phyloP scores from a whole-genome alignment of 495 filamentous ascomycete genomes.

The Penicillium verhagenii region DNA sequence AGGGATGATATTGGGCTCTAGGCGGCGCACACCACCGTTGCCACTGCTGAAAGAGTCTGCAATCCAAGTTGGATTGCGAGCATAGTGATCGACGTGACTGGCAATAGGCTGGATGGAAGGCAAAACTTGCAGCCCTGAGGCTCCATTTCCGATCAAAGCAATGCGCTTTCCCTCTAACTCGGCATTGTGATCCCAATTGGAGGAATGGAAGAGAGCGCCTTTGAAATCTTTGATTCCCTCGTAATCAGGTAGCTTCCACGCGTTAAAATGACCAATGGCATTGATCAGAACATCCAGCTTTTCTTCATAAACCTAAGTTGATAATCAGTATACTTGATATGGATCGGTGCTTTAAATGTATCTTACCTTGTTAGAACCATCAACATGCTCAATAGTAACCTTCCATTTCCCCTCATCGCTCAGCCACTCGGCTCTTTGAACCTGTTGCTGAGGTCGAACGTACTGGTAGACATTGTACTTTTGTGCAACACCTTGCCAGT shows the following conservation, averaged over 20 bases:
- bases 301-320: constrained; percentile 47
- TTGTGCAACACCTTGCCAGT: constrained; percentile 58
- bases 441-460: constrained; percentile 47
- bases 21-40: constrained; percentile 32
- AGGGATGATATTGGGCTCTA: constrained; percentile 50
- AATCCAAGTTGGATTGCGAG: constrained; percentile 69
- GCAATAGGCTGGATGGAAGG: constrained; percentile 57
- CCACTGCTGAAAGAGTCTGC: constrained; percentile 50
- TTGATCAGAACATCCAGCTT: constrained; percentile 58
- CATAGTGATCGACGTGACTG: constrained; percentile 61
- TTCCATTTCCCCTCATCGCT: constrained; percentile 51
- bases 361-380: constrained; percentile 31
- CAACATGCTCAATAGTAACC: constrained; percentile 39
- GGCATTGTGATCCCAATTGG: constrained; percentile 51
- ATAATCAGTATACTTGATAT: constrained; percentile 4
- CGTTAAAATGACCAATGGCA: constrained; percentile 58
- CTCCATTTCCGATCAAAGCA: constrained; percentile 62
- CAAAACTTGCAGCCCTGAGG: constrained; percentile 55
- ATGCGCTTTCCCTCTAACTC: constrained; percentile 53
- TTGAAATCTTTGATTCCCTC: constrained; percentile 49
- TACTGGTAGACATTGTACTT: constrained; percentile 63
- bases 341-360: too few species aligned
- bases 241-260: constrained; percentile 52
- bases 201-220: constrained; percentile 52
- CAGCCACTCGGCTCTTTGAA: constrained; percentile 56